A percentile compares a stretch with the other conserved stretches of the same genome.
These are phyloP conservation scores for Pythium aquatile DNA, from an alignment of 352 stramenopile genomes.

Conservation along the genomic window DNA sequence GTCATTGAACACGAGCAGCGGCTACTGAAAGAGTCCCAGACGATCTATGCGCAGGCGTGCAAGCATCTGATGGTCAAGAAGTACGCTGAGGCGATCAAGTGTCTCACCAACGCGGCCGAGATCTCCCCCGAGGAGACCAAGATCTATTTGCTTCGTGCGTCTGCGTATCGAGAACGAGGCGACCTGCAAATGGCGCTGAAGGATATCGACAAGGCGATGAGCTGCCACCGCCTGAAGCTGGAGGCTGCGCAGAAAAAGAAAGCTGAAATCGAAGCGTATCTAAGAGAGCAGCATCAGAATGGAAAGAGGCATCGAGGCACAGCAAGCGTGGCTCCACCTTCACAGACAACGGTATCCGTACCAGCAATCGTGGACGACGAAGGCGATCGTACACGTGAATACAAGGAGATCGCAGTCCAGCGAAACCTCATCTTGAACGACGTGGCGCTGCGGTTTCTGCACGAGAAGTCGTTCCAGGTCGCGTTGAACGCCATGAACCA, in stretches of 20 bases:
- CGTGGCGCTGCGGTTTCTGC: conserved; percentile 54
- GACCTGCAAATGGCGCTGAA: conserved; percentile 57
- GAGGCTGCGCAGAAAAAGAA: conserved; percentile 18
- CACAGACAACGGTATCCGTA: neutral
- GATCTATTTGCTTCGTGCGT: conserved; percentile 67
- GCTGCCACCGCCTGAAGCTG: conserved; percentile 39
- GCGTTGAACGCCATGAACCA: conserved; percentile 82
- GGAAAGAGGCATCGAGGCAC: neutral
- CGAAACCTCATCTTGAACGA: conserved; percentile 79
- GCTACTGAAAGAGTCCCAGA: conserved; percentile 62
- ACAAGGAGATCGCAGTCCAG: conserved; percentile 63
- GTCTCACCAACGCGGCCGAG: conserved; percentile 61
- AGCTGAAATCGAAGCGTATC: conserved; percentile 5
- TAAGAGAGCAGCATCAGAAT: neutral
- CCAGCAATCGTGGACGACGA: neutral
- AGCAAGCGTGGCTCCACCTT: neutral
- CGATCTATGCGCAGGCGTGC: conserved; percentile 68
- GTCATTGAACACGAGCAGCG: conserved; percentile 69
- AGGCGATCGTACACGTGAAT: conserved; percentile 49
- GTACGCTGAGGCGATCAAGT: conserved; percentile 57
- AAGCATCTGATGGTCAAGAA: conserved; percentile 49
- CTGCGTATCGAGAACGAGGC: conserved; percentile 58
- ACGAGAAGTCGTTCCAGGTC: conserved; percentile 58
- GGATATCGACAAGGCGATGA: conserved; percentile 62
- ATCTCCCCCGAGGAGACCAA: conserved; percentile 68